Evolutionary conservation across 441 rosid genomes (phyloP).

Genomic region (Gossypium lobatum): DNA sequence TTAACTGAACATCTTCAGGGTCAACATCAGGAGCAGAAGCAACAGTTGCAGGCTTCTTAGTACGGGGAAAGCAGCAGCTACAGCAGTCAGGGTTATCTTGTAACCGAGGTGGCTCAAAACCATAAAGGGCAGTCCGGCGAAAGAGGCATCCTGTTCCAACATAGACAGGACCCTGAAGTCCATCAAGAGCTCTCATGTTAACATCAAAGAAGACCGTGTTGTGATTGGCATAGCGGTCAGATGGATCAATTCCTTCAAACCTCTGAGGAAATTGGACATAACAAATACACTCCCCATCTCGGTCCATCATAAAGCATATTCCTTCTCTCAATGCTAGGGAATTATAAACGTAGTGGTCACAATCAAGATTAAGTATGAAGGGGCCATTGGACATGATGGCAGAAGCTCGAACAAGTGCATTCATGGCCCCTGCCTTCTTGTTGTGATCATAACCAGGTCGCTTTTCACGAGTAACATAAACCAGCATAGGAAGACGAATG

Average conservation of each 20-base stretch:
- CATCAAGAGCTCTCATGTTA: conserved; percentile 66
- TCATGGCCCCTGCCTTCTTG: conserved; percentile 85
- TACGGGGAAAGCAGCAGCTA: conserved; percentile 42
- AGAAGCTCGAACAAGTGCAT: conserved; percentile 63
- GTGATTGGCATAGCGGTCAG: conserved; percentile 72
- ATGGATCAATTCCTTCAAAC: conserved; percentile 69
- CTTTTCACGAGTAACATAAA: conserved; percentile 64
- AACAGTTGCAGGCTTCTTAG: conserved; percentile 29
- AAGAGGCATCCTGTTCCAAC: conserved; percentile 78
- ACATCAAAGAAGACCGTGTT: conserved; percentile 70
- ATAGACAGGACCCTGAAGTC: conserved; percentile 70
- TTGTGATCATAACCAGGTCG: conserved; percentile 75
- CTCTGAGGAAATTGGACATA: conserved; percentile 74
- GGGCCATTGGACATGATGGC: conserved; percentile 78
- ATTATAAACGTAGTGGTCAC: conserved; percentile 64
- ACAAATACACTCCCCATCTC: conserved; percentile 43
- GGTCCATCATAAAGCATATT: conserved; percentile 76
- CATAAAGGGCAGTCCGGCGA: conserved; percentile 63
- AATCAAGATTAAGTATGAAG: conserved; percentile 68
- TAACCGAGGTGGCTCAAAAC: conserved; percentile 47
- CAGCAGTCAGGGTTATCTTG: conserved; percentile 31
- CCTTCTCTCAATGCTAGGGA: conserved; percentile 63
- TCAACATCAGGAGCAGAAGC: conserved; percentile 33
- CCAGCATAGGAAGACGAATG: conserved; percentile 63
- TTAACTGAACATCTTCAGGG: conserved; percentile 25